Evolutionary conservation across 768 basidiomycete genomes (phyloP).

Genomic region (Artomyces pyxidatus): DNA sequence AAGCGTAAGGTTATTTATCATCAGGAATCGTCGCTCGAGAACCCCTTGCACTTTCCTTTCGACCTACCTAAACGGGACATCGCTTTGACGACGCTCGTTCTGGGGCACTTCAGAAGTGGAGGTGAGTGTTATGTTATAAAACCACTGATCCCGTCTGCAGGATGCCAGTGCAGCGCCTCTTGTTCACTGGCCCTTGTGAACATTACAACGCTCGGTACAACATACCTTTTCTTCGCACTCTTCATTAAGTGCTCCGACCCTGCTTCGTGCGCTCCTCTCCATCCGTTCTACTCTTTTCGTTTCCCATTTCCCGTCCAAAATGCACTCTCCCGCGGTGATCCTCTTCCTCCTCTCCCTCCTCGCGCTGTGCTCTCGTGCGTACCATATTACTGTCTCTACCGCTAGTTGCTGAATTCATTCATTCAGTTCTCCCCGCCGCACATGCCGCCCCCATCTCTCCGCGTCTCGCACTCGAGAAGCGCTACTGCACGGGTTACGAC

Average conservation of each 20-base stretch:
- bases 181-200: no score
- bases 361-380: not conserved
- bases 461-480: not conserved
- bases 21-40: no score
- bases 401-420: not conserved
- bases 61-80: no score
- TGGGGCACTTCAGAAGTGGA: no score
- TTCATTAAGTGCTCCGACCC: not conserved
- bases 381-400: not conserved
- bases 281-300: not conserved
- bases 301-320: not conserved
- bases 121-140: no score
- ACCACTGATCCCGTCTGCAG: no score
- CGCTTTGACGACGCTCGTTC: no score
- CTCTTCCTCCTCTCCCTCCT: not conserved
- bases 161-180: no score
- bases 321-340: not conserved
- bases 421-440: not conserved
- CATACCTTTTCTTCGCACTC: not conserved
- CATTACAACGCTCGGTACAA: not conserved
- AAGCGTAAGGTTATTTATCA: no score
- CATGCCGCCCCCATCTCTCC: not conserved
- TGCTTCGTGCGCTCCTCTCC: not conserved
- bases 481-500: not conserved
- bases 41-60: no score